Evolutionary conservation across 2,329 filamentous ascomycete species (phyloP), one percentile per base, ranked within the genome.

Genomic region (Chaetomiaceae sp.): DNA sequence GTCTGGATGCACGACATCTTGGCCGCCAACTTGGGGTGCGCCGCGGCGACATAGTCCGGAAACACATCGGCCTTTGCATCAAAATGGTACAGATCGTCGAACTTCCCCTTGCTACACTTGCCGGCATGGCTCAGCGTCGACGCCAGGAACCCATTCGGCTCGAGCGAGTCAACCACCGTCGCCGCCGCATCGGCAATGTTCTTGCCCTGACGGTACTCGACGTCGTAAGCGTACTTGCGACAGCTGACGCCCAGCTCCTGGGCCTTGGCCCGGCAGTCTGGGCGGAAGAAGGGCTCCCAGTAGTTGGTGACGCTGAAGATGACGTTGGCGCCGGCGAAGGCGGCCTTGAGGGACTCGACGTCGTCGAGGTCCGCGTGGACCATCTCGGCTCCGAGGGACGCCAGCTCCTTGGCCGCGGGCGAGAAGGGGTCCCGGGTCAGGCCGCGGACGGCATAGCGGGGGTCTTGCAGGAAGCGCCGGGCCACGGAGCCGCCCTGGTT

Each of bases 261-360:
- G 3, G 72, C 75, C 47, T 68, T 67, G 20, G 66, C 61, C 12
- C 73, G 71, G 54, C 68, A 72, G 55, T 75, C 72, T 0, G 72
- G 69, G 3, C 72, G 68, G 61, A 73, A 72, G 61, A 79, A 79
- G 2, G 72, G 70, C 50, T 78, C 73, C 74, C 75, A 82, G 65
- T 78, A 82, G 57, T 82, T 73, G 0, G 79, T 83, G 46, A 80
- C 75, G 55, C 71, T 71, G 65, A 82, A 83, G 55, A 83, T 79
- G 53, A 73, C 62, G 54, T 75, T 72, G 17, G 77, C 77, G 7
- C 72, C 74, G 2, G 58, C 34, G 51, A 79, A 78, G 0, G 72
- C 75, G 0, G 59, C 38, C 43, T 68, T 63, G 31, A 80, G 68
- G 12, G 68, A 68, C 1, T 59, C 57, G 3, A 67, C 61, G 43